Percentiles rank a stretch among this genome's conserved stretches.
Evolutionary conservation across 495 filamentous ascomycete genomes (phyloP).

Genomic region (Rhizodiscina lignyota): DNA sequence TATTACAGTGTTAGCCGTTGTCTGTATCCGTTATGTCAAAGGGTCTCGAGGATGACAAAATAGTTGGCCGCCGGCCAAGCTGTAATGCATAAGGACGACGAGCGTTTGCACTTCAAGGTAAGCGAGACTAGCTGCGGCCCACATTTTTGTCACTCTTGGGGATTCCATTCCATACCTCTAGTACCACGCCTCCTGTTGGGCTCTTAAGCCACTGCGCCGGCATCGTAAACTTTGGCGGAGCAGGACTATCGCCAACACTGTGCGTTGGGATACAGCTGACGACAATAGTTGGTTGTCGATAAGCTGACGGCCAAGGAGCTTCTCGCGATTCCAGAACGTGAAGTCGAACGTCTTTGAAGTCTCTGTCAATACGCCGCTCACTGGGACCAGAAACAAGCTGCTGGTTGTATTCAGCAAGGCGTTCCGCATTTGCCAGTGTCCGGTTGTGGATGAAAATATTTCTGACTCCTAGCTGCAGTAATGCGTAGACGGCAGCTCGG

Average conservation of each 20-base stretch:
- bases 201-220: slow-evolving; percentile 58
- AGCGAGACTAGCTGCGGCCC: too few species aligned
- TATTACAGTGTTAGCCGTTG: slow-evolving; percentile 15
- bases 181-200: slow-evolving; percentile 63
- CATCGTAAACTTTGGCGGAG: slow-evolving; percentile 62
- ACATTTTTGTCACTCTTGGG: too few species aligned
- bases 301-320: slow-evolving; percentile 48
- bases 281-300: slow-evolving; percentile 54
- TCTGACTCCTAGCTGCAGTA: slow-evolving; percentile 60
- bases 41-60: too few species aligned
- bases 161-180: slow-evolving; percentile 55
- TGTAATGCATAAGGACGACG: too few species aligned
- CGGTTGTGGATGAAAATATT: slow-evolving; percentile 69
- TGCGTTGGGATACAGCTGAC: slow-evolving; percentile 61
- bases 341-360: slow-evolving; percentile 4
- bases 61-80: too few species aligned
- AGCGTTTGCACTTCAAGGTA: too few species aligned
- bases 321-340: slow-evolving; percentile 40
- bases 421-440: slow-evolving; percentile 40
- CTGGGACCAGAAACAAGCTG: slow-evolving; percentile 7
- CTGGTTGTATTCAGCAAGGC: slow-evolving; percentile 61
- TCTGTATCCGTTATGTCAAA: slow-evolving; percentile 1
- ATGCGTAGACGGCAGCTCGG: slow-evolving; percentile 60
- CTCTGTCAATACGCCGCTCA: not conserved
- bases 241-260: slow-evolving; percentile 40